These are phyloP conservation scores for Fusarium hainanense DNA, from an alignment of 2,329 filamentous ascomycete genomes.

Conservation along the genomic window DNA sequence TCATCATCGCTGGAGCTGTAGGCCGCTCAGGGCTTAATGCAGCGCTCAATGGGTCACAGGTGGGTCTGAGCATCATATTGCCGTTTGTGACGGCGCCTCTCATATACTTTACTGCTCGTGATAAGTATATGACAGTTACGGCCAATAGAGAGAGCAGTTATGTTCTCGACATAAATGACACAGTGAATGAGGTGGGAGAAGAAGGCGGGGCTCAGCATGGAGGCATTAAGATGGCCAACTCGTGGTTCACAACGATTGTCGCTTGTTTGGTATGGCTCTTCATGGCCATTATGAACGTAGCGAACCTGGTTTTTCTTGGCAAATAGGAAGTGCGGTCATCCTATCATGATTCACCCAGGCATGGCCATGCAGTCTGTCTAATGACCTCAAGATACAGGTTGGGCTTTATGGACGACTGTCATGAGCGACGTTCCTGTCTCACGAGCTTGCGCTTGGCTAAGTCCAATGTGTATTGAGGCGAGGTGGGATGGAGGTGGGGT, in stretches of 20 bases:
- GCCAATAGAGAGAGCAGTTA: not conserved
- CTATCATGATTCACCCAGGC: not conserved
- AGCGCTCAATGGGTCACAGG: constrained; percentile 81
- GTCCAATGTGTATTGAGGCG: too few species aligned
- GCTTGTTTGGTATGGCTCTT: constrained; percentile 74
- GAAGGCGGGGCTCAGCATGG: constrained; percentile 10
- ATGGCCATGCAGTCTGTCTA: not conserved
- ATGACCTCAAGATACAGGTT: not conserved
- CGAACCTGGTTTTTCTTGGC: constrained; percentile 67
- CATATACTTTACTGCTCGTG: constrained; percentile 85
- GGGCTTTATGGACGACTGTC: not conserved
- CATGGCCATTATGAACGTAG: constrained; percentile 83
- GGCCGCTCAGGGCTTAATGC: constrained; percentile 76
- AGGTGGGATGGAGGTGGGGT: not conserved
- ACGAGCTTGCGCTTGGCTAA: not conserved
- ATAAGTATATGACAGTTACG: constrained; percentile 80
- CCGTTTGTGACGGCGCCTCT: constrained; percentile 86
- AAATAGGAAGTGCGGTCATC: not conserved
- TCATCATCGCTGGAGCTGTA: constrained; percentile 84
- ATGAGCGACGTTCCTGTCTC: not conserved
- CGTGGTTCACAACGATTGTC: constrained; percentile 70
- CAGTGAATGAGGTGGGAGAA: not conserved
- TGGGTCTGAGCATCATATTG: constrained; percentile 80
- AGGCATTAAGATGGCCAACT: constrained; percentile 74
- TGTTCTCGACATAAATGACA: not conserved